phyloP scores from a whole-genome alignment of 306 rosid genomes.

The Casuarina equisetifolia region DNA sequence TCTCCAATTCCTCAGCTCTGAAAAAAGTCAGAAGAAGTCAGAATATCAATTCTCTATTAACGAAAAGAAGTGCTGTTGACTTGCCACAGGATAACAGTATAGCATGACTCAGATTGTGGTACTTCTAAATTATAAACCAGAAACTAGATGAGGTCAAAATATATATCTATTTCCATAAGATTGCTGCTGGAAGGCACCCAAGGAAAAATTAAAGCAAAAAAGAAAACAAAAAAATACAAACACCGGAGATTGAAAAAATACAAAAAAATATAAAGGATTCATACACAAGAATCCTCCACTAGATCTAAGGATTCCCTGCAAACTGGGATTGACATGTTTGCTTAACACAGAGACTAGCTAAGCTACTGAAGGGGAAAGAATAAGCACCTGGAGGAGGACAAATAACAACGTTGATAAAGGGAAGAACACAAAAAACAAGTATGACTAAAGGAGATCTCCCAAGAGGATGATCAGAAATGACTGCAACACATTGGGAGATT shows the following conservation, averaged over 20 bases:
- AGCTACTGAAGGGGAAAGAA: background rate
- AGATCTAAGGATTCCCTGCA: background rate
- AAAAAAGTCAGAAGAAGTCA: slow-evolving; percentile 25
- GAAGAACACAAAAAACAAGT: background rate
- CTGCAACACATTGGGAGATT: background rate
- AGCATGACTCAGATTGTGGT: background rate
- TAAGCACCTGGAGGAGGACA: background rate
- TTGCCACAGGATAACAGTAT: background rate
- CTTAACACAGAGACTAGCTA: background rate
- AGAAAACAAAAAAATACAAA: background rate
- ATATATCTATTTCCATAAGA: background rate
- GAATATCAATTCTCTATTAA: slow-evolving; percentile 22
- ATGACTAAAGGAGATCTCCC: background rate
- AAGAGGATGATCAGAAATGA: background rate
- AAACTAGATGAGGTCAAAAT: background rate
- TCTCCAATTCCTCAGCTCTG: slow-evolving; percentile 98
- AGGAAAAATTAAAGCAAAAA: background rate
- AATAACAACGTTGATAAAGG: background rate
- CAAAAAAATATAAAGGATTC: background rate
- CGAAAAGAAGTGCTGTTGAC: slow-evolving; percentile 7
- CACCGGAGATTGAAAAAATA: background rate
- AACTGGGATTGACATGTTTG: background rate
- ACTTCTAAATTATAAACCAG: background rate
- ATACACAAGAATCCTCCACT: background rate
- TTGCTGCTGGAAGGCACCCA: background rate